Base-by-base conservation (phyloP, 2,329 filamentous ascomycete species). In the Penicillium sclerotiorum region DNA sequence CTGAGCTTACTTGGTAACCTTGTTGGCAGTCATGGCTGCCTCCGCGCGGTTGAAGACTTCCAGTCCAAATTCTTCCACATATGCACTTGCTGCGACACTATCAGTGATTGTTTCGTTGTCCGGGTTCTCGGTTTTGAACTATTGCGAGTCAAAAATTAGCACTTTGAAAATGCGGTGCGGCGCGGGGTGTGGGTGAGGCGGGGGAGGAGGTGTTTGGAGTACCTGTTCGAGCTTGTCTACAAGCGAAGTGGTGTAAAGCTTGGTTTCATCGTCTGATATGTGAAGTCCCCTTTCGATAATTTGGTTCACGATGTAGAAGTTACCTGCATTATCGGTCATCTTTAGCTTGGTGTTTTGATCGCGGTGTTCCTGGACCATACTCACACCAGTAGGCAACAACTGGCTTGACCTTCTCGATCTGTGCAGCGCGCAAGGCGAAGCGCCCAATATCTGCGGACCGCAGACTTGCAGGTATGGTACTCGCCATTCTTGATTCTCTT, bases 361-460 rank as follows among this genome's bases (percentile, higher is more conserved):
- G 43, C 32, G 45, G 43, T 43, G 45, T 32, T 32, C 33, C 33
- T 36, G 53, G 33, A 28, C 42, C 27, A 23, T 33, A 81, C 87
- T 66, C 81, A 95, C 93, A 94, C 91, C 93, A 97, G 72, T 97
- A 99, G 56, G 92, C 82, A 60, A 97, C 82, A 52, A 94, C 89
- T 8, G 94, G 94, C 72, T 93, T 94, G 65, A 86, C 83, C 51
- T 81, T 81, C 69, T 93, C 88, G 41, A 99, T 82, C 76, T 99
- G 93, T 28, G 84, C 82, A 27, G 90, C 93, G 64, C 93, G 85
- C 47, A 86, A 81, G 55, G 92, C 86, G 71, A 95, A 96, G 53
- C 90, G 89, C 58, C 84, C 85, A 65, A 96, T 84, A 68, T 96
- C 91, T 52, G 89, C 86, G 49, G 86, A 78, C 75, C 88, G 91